A percentile compares a stretch with the other conserved stretches of the same genome.
phyloP scores from a whole-genome alignment of 768 basidiomycete species.

The Pleurotus platypus region DNA sequence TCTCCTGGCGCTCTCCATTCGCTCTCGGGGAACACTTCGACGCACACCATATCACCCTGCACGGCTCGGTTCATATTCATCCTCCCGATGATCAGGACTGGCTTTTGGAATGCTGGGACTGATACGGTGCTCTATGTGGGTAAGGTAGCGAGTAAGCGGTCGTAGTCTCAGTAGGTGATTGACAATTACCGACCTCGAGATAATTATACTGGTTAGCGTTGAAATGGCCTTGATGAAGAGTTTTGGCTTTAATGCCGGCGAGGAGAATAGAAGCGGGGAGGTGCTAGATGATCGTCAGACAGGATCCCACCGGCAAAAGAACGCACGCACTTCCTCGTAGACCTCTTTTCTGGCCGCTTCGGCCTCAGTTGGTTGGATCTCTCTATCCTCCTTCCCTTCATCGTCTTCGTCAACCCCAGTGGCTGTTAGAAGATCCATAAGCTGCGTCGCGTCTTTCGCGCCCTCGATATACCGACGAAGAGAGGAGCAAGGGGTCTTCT shows the following conservation, averaged over 20 bases:
- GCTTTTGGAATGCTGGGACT: conserved; percentile 64
- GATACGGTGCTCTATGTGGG: conserved; percentile 71
- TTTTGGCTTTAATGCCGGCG: conserved; percentile 82
- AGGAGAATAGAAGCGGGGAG: conserved; percentile 64
- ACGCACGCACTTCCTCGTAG: conserved; percentile 68
- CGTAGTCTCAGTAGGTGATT: not conserved
- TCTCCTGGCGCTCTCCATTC: conserved; percentile 94
- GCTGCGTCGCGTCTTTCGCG: conserved; percentile 52
- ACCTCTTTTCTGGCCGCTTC: conserved; percentile 50
- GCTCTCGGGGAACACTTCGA: conserved; percentile 80
- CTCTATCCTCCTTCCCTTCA: not conserved
- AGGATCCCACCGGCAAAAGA: not conserved
- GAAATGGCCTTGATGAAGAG: conserved; percentile 90
- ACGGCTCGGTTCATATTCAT: conserved; percentile 96
- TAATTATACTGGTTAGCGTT: conserved; percentile 96
- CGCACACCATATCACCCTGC: conserved; percentile 88
- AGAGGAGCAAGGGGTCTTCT: conserved; percentile 63
- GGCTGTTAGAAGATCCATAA: conserved; percentile 81
- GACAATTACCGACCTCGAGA: conserved; percentile 61
- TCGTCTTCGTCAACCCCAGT: conserved; percentile 47
- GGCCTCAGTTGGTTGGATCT: conserved; percentile 58
- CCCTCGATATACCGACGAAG: conserved; percentile 82
- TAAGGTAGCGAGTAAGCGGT: not conserved
- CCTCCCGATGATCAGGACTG: conserved; percentile 80
- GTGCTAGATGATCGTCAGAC: not conserved